Evolutionary conservation across 441 rosid species (phyloP), one percentile per base, ranked within the genome.

Genomic region (Eruca vesicaria): DNA sequence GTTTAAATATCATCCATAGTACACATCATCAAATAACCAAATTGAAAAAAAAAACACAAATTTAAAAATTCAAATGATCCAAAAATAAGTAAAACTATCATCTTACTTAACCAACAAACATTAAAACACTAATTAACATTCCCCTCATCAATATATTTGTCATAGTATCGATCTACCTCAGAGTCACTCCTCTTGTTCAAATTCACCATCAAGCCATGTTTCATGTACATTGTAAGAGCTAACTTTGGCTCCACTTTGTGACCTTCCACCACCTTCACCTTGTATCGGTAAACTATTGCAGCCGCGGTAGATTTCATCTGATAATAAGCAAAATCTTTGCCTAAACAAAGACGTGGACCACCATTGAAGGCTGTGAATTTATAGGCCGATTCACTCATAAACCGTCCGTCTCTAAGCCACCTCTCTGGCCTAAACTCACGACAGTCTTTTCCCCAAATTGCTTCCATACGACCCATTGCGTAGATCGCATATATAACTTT

Each of bases 191-290:
- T 87, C 56, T 75, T 76, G 76, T 63, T 19, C 38, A 94, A 78
- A 50, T 83, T 84, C 58, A 95, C 96, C 81, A 73, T 86, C 72
- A 95, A 71, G 3, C 97, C 98, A 63, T 95, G 87, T 77, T 90
- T 95, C 97, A 95, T 92, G 87, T 92, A 95, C 98, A 95, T 85
- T 0, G 99, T 95, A 61, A 92, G 74, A 7, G 99, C 98, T 56
- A 92, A 83, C 82, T 92, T 95, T 0, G 81, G 88, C 41, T 28
- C 82, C 50, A 89, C 91, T 0, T 78, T 86, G 66, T 92, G 98
- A 66, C 75, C 82, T 28, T 84, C 74, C 57, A 68, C 90, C 23
- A 90, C 85, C 74, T 83, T 81, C 67, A 89, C 91, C 5, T 65
- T 79, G 83, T 85, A 92, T 1, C 88, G 86, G 74, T 79, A 81